These are phyloP conservation scores for Yarrowia phangngaensis DNA, from an alignment of 805 yeast genomes.

Conservation along the genomic window DNA sequence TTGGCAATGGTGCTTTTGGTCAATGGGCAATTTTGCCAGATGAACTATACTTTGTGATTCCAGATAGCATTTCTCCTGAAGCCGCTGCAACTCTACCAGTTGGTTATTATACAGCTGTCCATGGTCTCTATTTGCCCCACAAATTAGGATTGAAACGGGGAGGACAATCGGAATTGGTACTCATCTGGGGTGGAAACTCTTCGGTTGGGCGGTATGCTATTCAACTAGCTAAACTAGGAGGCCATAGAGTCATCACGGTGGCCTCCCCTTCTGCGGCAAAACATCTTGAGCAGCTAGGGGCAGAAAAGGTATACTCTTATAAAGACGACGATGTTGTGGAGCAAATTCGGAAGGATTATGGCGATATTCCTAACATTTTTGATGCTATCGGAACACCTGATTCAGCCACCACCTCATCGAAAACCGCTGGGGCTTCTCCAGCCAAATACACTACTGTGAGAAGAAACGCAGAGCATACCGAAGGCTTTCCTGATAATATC, in stretches of 20 bases:
- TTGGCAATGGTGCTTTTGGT: slow-evolving; percentile 22
- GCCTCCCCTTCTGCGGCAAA: slow-evolving; percentile 9
- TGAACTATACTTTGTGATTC: slow-evolving; percentile 16
- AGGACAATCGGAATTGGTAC: slow-evolving; percentile 5
- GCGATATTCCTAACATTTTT: slow-evolving; percentile 8
- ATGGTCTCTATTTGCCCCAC: slow-evolving; percentile 14
- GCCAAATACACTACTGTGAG: slow-evolving; percentile 24
- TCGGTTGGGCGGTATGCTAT: slow-evolving; percentile 22
- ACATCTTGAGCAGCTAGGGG: slow-evolving; percentile 12
- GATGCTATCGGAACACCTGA: slow-evolving; percentile 23
- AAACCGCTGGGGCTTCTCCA: slow-evolving; percentile 2
- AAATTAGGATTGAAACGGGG: slow-evolving; percentile 18
- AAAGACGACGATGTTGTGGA: slow-evolving; percentile 22
- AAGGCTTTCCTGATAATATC: slow-evolving; percentile 11
- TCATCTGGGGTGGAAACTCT: slow-evolving; percentile 27
- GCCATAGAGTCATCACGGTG: slow-evolving; percentile 16
- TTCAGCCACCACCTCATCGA: slow-evolving; percentile 13
- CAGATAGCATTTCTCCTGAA: slow-evolving; percentile 8
- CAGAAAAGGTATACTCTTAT: slow-evolving; percentile 12
- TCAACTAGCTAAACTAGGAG: slow-evolving; percentile 22
- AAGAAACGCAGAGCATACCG: slow-evolving; percentile 18
- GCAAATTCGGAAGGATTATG: slow-evolving; percentile 18
- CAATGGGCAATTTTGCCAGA: slow-evolving; percentile 24
- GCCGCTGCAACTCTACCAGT: slow-evolving; percentile 24
- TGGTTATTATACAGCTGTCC: slow-evolving; percentile 17